Evolutionary conservation across 148 eudicot genomes (phyloP), one percentile per base, ranked within the genome.

Genomic region (Polygonum maritimum): DNA sequence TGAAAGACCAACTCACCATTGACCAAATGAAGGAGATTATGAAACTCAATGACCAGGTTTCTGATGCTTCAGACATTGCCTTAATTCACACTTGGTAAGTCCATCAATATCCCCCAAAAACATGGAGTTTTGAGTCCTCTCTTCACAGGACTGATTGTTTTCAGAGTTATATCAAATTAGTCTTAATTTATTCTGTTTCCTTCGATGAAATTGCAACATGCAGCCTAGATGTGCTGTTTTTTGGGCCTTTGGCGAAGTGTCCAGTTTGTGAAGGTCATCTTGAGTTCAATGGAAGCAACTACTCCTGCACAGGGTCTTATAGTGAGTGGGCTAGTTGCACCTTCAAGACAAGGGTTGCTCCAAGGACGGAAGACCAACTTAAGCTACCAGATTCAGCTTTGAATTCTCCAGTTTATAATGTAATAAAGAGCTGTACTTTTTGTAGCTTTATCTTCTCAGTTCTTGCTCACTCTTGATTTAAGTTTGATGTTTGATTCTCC

Each of bases 271-370:
- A 88, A 31, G 84, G 90, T 35, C 35, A 60, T n/a, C 35, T 89
- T 79, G 92, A 88, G 81, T 82, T 83, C 78, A 80, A 49, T 35
- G 89, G 85, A 12, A 79, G 69, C 4, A 79, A 48, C 39, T 93
- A 88, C 76, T 63, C 76, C 3, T 91, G 98, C 78, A 85, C 76
- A 2, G 98, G 96, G 5, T 78, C 78, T 7, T 82, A 85, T 22
- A 93, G 93, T 52, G 93, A 89, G 83, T 93, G 98, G 98, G 85
- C 96, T 7, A 81, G 81, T 33, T 93, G 96, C 80, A 87, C 86
- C 19, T 90, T 78, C 83, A 85, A 74, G 75, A 89, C 96, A 3
- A 81, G 78, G 47, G 88, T 83, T 47, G 90, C 96, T 55, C 89
- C 85, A 1, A 84, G 98, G 69, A 83, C 67, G 38, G 78, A 85